These are phyloP conservation scores for Yamadazyma sp. DNA, from an alignment of 805 yeast species.

Conservation along the genomic window DNA sequence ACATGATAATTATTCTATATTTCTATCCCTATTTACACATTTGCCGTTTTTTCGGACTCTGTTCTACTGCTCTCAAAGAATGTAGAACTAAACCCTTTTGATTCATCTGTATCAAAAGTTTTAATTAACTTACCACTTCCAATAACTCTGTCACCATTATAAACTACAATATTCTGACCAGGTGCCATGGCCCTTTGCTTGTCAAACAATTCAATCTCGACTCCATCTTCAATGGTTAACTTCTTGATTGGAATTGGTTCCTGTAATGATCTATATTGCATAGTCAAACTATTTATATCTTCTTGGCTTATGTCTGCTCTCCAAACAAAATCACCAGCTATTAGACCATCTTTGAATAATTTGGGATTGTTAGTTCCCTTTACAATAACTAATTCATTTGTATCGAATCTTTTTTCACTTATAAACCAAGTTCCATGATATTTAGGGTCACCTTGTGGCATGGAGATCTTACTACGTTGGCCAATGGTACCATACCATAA, in stretches of 20 bases:
- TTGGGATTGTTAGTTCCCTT: conserved; percentile 60
- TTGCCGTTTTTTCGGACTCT: neutral
- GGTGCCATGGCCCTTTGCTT: conserved; percentile 76
- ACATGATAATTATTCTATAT: neutral
- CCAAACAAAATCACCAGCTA: conserved; percentile 51
- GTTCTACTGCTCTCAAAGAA: no score
- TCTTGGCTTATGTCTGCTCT: conserved; percentile 15
- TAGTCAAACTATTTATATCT: conserved; percentile 13
- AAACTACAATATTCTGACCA: conserved; percentile 82
- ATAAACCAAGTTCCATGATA: conserved; percentile 86
- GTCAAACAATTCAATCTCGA: conserved; percentile 36
- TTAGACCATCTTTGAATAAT: conserved; percentile 40
- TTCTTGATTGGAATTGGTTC: conserved; percentile 40
- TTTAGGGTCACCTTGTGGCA: conserved; percentile 86
- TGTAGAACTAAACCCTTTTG: neutral
- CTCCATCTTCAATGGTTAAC: conserved; percentile 15
- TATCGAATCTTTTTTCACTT: conserved; percentile 58
- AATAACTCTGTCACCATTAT: conserved; percentile 60
- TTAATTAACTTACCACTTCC: conserved; percentile 44
- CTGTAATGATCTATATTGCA: conserved; percentile 78
- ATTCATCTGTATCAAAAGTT: conserved; percentile 10
- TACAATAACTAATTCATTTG: conserved; percentile 78
- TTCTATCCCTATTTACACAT: neutral
- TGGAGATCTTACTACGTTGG: conserved; percentile 70
- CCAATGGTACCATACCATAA: conserved; percentile 96